phyloP scores from a whole-genome alignment of 805 yeast species.

The Saccharomyces mikatae region DNA sequence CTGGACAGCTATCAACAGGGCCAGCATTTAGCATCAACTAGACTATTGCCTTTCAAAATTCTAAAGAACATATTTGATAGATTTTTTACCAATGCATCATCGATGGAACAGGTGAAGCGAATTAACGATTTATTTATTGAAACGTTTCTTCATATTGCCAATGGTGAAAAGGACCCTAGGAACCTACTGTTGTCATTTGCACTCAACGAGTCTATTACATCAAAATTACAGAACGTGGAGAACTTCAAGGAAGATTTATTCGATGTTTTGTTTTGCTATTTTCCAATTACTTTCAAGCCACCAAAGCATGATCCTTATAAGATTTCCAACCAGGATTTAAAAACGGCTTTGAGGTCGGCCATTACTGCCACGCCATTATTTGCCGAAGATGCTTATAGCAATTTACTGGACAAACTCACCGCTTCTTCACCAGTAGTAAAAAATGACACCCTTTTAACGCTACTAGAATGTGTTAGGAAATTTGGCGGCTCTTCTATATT shows the following conservation, averaged over 20 bases:
- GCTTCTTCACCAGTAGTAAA: slow-evolving; percentile 69
- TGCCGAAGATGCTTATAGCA: slow-evolving; percentile 69
- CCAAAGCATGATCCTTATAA: slow-evolving; percentile 78
- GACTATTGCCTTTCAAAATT: slow-evolving; percentile 52
- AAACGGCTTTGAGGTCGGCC: slow-evolving; percentile 50
- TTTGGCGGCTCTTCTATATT: slow-evolving; percentile 45
- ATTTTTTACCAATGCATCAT: slow-evolving; percentile 19
- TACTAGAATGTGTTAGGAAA: slow-evolving; percentile 45
- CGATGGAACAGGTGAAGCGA: slow-evolving; percentile 16
- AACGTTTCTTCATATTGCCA: slow-evolving; percentile 58
- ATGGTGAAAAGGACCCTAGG: slow-evolving; percentile 91
- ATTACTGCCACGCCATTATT: slow-evolving; percentile 53
- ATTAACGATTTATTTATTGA: slow-evolving; percentile 37
- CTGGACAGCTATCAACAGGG: slow-evolving; percentile 44
- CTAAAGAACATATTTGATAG: slow-evolving; percentile 33
- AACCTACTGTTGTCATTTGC: slow-evolving; percentile 67
- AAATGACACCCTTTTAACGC: slow-evolving; percentile 60
- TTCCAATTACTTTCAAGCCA: slow-evolving; percentile 91
- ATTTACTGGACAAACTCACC: slow-evolving; percentile 68
- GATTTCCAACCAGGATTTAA: slow-evolving; percentile 68
- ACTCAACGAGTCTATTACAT: slow-evolving; percentile 40
- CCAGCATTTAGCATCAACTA: slow-evolving; percentile 50
- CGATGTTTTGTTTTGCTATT: slow-evolving; percentile 87
- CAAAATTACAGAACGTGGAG: slow-evolving; percentile 32
- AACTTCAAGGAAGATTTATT: slow-evolving; percentile 59